Percentiles rank a stretch among this genome's conserved stretches.
Evolutionary conservation across 192 early-diverging fungal genomes (phyloP).

Genomic region (Powellomyces hirtus): DNA sequence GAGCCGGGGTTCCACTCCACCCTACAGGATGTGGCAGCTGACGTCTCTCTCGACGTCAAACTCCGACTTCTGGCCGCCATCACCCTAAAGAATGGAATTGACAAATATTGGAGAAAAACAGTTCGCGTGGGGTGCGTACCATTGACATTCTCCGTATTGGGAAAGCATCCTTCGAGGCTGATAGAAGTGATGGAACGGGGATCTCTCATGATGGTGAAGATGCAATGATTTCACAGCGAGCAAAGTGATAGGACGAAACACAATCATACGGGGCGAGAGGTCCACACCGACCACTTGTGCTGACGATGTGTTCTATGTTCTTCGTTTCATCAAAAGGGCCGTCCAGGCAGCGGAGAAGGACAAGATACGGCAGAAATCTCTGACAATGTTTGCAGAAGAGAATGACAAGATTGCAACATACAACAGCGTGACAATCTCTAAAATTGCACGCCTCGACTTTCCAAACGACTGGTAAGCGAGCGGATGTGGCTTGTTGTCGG

Average conservation of each 20-base stretch:
- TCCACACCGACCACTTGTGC: too few species aligned
- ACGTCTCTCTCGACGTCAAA: slow-evolving; percentile 59
- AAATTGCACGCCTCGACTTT: slow-evolving; percentile 84
- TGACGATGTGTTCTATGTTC: too few species aligned
- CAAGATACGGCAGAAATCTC: slow-evolving; percentile 60
- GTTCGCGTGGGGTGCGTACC: slow-evolving; percentile 37
- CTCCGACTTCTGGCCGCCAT: slow-evolving; percentile 75
- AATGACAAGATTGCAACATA: slow-evolving; percentile 62
- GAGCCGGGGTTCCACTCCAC: slow-evolving; percentile 68
- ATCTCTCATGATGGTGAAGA: too few species aligned
- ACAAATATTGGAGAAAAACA: slow-evolving; percentile 84
- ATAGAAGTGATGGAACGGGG: too few species aligned
- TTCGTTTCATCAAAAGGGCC: slow-evolving; percentile 36
- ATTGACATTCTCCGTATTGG: too few species aligned
- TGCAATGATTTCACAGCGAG: too few species aligned
- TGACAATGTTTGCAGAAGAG: slow-evolving; percentile 67
- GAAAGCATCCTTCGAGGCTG: too few species aligned
- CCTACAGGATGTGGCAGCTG: slow-evolving; percentile 73
- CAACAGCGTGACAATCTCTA: slow-evolving; percentile 73
- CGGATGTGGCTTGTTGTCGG: slow-evolving; percentile 42
- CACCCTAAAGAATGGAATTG: slow-evolving; percentile 87
- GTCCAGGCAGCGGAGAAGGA: slow-evolving; percentile 71
- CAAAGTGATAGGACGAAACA: too few species aligned
- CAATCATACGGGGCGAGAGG: too few species aligned
- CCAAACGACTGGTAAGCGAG: slow-evolving; percentile 78